Base-by-base conservation (phyloP, 495 filamentous ascomycete species). In the Darksidea phi region DNA sequence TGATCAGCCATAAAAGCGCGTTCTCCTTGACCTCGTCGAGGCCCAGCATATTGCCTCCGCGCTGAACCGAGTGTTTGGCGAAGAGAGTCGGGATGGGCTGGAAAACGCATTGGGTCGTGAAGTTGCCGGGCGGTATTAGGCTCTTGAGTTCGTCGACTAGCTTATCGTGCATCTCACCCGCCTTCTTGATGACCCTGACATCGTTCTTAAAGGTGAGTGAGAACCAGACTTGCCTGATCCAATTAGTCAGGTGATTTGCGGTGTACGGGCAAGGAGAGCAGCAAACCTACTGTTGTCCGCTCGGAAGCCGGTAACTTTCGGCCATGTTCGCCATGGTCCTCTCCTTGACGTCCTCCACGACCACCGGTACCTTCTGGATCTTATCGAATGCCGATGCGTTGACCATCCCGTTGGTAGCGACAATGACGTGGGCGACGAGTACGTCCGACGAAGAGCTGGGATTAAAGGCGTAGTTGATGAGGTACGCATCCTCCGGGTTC, bases 1-100 rank as follows among this genome's bases (percentile, higher is more conserved):
- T 60, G 17, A 75, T 58, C 11, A 65, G 59, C 36, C 76, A 48
- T 24, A 74, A 68, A 12, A 77, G 36, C 48, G 67, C 42, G 7
- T 46, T 43, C 12, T 55, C 34, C 26, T 64, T 54, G 18, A 38
- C 32, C 2, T 58, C 57, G 42, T 56, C 25, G 25, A 72, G 47
- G 1, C 69, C 68, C 13, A 72, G 61, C 26, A 68, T 38, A 54
- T 73, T 73, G 13, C 71, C 71, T n/a, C 47, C 47, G 4, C 41
- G 41, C 15, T 20, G 41, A 43, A 43, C 15, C 41, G 41, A 43
- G 41, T 43, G 41, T 15, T 43, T 13, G 5, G 41, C 15, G 41
- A 43, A 43, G 13, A 43, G 41, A 6, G 41, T 43, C 3, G 41
- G 41, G 15, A 43, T 6, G 18, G 41, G 41, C 13, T 43, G 41